These are phyloP conservation scores for Raffaelea deltoideospora DNA, from an alignment of 2,329 filamentous ascomycete genomes.

Conservation along the genomic window DNA sequence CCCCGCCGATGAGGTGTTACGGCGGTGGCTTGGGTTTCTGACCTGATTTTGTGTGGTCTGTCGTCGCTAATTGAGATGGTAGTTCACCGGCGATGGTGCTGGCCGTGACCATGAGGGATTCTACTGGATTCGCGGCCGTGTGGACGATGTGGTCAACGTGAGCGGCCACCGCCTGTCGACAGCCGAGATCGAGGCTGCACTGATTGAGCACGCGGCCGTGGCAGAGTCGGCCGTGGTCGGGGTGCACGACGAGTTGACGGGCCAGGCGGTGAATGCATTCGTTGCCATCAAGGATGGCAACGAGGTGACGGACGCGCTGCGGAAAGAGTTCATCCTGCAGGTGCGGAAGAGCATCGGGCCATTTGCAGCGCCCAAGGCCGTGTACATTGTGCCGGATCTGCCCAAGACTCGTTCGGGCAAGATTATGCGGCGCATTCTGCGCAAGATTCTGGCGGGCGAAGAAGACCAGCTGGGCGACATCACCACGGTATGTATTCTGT, in stretches of 20 bases:
- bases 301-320: constrained; percentile 61
- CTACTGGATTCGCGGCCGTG: constrained; percentile 98
- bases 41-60: background rate
- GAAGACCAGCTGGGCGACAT: constrained; percentile 93
- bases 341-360: constrained; percentile 96
- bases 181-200: constrained; percentile 91
- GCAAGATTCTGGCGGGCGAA: constrained; percentile 94
- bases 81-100: constrained; percentile 89
- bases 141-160: constrained; percentile 97
- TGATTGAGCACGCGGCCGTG: constrained; percentile 80
- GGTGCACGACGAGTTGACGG: constrained; percentile 82
- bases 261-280: constrained; percentile 94
- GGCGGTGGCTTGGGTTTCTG: background rate
- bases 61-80: background rate
- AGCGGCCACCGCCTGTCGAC: constrained; percentile 92
- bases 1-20: too few species aligned
- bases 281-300: constrained; percentile 79
- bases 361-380: constrained; percentile 88
- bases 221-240: constrained; percentile 94
- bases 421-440: constrained; percentile 94
- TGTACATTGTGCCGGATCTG: constrained; percentile 81
- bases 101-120: constrained; percentile 95
- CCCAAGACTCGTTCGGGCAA: constrained; percentile 97
- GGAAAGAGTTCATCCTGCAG: constrained; percentile 87
- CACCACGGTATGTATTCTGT: constrained; percentile 54